A percentile compares a stretch with the other conserved stretches of the same genome.
Evolutionary conservation across 2,329 filamentous ascomycete species (phyloP).

Genomic region (Cyphellophora attinorum): DNA sequence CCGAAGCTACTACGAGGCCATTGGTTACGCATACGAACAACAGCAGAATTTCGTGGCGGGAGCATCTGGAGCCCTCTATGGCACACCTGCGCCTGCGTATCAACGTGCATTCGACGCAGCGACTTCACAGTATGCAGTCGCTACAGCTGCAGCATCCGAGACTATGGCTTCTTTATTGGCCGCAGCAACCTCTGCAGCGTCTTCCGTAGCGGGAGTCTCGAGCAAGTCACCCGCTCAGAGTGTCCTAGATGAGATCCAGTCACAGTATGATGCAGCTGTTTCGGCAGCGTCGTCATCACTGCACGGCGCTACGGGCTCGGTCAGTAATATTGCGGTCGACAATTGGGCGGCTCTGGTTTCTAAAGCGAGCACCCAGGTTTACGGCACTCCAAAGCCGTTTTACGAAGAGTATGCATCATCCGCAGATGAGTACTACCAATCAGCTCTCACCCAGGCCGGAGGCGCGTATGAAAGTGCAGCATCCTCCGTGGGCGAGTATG

Average conservation of each 20-base stretch:
- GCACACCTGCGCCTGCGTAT: conserved; percentile 24
- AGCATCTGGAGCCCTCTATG: conserved; percentile 42
- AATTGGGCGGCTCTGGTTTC: conserved; percentile 22
- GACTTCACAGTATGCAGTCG: conserved; percentile 26
- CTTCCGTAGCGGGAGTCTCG: conserved; percentile 24
- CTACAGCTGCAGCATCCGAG: conserved; percentile 23
- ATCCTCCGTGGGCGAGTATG: conserved; percentile 31
- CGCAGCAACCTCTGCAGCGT: conserved; percentile 29
- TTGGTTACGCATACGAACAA: conserved; percentile 68
- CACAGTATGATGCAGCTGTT: conserved; percentile 34
- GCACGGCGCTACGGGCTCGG: conserved; percentile 32
- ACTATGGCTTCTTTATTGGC: conserved; percentile 29
- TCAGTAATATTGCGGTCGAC: conserved; percentile 22
- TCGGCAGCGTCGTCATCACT: conserved; percentile 34
- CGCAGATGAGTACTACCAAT: neutral
- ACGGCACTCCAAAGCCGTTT: conserved; percentile 30
- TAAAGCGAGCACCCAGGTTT: conserved; percentile 31
- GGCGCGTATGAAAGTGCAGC: conserved; percentile 9
- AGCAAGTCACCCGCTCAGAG: conserved; percentile 28
- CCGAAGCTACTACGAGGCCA: conserved; percentile 66
- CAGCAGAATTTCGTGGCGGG: conserved; percentile 67
- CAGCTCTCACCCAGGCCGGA: neutral
- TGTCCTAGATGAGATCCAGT: conserved; percentile 34
- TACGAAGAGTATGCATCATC: conserved; percentile 19
- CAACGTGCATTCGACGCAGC: conserved; percentile 26